Evolutionary conservation across 2,329 filamentous ascomycete species (phyloP), one percentile per base, ranked within the genome.

Genomic region (Teratosphaeriaceae sp.): DNA sequence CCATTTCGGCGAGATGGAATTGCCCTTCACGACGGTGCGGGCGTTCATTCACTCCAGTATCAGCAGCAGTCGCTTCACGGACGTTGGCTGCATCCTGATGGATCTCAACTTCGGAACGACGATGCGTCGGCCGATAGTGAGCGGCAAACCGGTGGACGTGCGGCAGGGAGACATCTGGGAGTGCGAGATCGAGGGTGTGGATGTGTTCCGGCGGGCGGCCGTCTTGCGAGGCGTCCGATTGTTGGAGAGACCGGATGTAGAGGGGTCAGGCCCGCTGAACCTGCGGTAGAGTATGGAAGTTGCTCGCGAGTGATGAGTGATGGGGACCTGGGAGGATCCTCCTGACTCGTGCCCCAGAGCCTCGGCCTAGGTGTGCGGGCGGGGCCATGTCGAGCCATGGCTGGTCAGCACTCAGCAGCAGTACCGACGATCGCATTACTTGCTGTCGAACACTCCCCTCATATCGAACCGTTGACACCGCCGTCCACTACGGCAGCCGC

Each of bases 91-190:
- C 22, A 36, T 42, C 11, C 34, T 46, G n/a, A 33, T 48, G 52
- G 56, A 60, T 33, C 44, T 55, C 27, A 56, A 53, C 16, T 13
- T 51, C 4, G 13, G 19, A 3, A 43, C 39, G 16, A 38, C 39
- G 5, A 54, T 61, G 56, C 1, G 6, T 12, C 46, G 34, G 35
- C 52, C 53, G 11, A 21, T 11, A 24, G 48, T 41, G 33, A 51
- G 44, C 43, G 53, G 51, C n/a, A 52, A 53, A 40, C 22, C 58
- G 13, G 70, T 70, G 12, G 71, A 74, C 51, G 53, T 65, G 22
- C 73, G 70, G 70, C 70, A 73, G 51, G 63, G 61, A 13, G 53
- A 55, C 46, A 54, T 74, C 8, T 74, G 70, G 70, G 70, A 73
- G 51, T 63, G 61, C n/a, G 53, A 55, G 47, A 54, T 74, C 8